phyloP scores from a whole-genome alignment of 2,329 filamentous ascomycete genomes.

The Cladophialophora chaetospira region DNA sequence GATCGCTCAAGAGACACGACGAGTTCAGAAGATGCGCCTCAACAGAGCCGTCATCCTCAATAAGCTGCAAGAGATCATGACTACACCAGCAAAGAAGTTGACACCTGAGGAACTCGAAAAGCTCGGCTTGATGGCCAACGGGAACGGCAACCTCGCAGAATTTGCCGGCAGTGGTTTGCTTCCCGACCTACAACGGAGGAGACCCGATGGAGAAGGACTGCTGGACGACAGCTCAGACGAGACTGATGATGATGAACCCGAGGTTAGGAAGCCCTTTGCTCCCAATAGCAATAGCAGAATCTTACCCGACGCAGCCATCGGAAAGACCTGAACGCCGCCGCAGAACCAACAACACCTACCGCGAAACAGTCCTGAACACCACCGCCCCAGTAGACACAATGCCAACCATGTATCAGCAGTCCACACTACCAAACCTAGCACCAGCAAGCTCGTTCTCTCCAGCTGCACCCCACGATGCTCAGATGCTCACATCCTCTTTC shows the following conservation, averaged over 20 bases:
- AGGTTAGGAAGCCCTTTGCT: conserved; percentile 32
- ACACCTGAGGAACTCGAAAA: conserved; percentile 74
- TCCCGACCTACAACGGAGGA: conserved; percentile 19
- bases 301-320: conserved; percentile 42
- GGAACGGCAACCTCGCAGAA: conserved; percentile 58
- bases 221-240: conserved; percentile 35
- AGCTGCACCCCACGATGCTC: conserved; percentile 24
- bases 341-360: conserved; percentile 32
- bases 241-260: conserved; percentile 34
- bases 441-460: conserved; percentile 31
- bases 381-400: conserved; percentile 10
- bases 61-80: conserved; percentile 56
- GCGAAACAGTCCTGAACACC: conserved; percentile 32
- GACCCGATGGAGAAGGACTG: conserved; percentile 31
- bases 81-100: conserved; percentile 68
- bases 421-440: conserved; percentile 28
- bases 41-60: conserved; percentile 76
- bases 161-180: conserved; percentile 43
- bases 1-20: conserved; percentile 76
- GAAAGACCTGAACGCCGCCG: conserved; percentile 50
- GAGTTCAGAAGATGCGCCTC: conserved; percentile 87
- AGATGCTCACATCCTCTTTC: conserved; percentile 27
- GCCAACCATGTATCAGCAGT: conserved; percentile 27
- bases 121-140: conserved; percentile 34
- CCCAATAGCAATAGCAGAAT: conserved; percentile 25